Evolutionary conservation across 441 rosid genomes (phyloP), one percentile per base, ranked within the genome.

Genomic region (Brassica balearica): DNA sequence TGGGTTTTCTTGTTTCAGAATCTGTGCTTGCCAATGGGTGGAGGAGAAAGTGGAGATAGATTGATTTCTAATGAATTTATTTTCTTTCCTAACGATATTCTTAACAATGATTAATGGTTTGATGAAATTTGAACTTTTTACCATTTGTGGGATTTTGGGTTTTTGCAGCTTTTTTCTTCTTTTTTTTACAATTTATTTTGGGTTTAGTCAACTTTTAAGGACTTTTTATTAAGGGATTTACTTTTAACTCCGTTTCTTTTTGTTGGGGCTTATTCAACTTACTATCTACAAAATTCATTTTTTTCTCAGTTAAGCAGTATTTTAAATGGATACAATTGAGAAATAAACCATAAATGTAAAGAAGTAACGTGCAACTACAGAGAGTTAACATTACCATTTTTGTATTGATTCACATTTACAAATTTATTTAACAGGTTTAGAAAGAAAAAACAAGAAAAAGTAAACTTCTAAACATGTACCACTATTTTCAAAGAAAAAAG

Each of bases 71-170:
- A 15, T 69, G 55, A 38, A 65, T 48, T 48, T 74, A 6, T 69
- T 56, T 62, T 48, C 1, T 48, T 53, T 8, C 55, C 11, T 68
- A 73, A 68, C 6, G 23, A 17, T 5, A 43, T 27, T 67, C 12
- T 53, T 15, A 32, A 43, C 27, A 66, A 80, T 75, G 76, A 80
- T 59, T 80, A 41, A 41, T 38, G 11, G 29, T 43, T 58, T 74
- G 73, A 20, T 74, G 67, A 69, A 29, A 48, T 70, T 73, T 73
- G 69, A 63, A 41, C 66, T 64, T 70, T 51, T 74, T 75, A 75
- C 68, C 79, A 70, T 74, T 65, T 64, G 63, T 74, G 55, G 82
- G 22, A 68, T 51, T 73, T 72, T 68, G 48, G 65, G 34, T 14
- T 73, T 66, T 55, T 27, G 53, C 74, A 53, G 78, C 78, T 53